Evolutionary conservation across 169 alveolate genomes (phyloP).

Genomic region (Eimeria brunetti): DNA sequence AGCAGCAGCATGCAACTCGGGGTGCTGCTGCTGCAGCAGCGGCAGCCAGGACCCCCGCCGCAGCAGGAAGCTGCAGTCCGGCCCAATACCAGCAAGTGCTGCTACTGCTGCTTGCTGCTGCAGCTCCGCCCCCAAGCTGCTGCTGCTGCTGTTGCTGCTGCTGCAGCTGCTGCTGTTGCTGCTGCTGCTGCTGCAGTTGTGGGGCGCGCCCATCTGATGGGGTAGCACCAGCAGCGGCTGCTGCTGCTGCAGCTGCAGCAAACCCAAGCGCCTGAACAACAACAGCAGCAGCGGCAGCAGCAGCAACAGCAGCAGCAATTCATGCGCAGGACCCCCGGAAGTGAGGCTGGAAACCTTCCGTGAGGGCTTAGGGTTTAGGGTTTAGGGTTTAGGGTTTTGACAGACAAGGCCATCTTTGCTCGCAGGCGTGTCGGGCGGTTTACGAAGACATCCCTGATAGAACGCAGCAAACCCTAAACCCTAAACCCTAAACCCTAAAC

Average conservation of each 20-base stretch:
- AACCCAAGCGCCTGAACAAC: not conserved
- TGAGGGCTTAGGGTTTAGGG: constrained; percentile 28
- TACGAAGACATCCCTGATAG: not conserved
- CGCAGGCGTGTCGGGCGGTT: constrained; percentile 11
- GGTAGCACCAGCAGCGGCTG: constrained; percentile 23
- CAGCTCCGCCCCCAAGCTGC: not conserved
- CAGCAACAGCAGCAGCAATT: not conserved
- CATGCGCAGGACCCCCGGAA: not conserved
- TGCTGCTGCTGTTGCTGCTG: constrained; percentile 38
- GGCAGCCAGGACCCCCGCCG: not conserved
- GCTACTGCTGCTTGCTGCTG: constrained; percentile 32
- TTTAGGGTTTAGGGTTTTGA: constrained; percentile 23
- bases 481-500: constrained; percentile 20
- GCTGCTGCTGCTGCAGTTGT: not conserved
- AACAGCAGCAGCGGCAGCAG: not conserved
- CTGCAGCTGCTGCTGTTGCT: constrained; percentile 9
- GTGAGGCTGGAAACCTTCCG: not conserved
- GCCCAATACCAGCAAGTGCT: not conserved
- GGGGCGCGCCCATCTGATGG: not conserved
- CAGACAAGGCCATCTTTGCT: constrained; percentile 25
- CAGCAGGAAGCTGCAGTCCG: not conserved
- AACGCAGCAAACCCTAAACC: constrained; percentile 45
- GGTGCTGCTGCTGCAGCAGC: constrained; percentile 29
- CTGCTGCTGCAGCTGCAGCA: constrained; percentile 22
- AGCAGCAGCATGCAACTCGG: not conserved